Evolutionary conservation across 1,284 basidiomycete species (phyloP).

Genomic region (Moesziomyces parantarcticus): DNA sequence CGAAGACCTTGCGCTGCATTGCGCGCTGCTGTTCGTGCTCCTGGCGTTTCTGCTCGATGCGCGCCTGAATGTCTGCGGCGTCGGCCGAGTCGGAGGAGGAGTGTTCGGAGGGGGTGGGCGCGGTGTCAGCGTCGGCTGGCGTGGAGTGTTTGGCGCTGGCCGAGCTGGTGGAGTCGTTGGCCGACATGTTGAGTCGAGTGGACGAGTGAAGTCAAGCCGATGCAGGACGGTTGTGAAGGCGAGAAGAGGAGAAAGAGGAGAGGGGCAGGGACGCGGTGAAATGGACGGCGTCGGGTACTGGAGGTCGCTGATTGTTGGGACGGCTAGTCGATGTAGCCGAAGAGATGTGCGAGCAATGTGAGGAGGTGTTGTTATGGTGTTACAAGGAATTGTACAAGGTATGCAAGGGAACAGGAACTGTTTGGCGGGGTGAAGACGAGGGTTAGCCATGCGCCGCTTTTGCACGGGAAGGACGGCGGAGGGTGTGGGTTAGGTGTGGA

Average conservation of each 20-base stretch:
- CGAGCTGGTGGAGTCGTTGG: constrained; percentile 17
- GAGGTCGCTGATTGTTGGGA: not conserved
- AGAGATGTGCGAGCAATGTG: not conserved
- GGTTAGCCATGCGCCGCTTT: constrained; percentile 13
- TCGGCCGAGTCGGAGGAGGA: constrained; percentile 25
- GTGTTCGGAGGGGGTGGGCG: constrained; percentile 25
- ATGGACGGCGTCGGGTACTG: too few relatives aligned
- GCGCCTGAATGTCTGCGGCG: constrained; percentile 36
- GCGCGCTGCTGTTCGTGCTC: constrained; percentile 59
- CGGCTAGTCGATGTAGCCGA: too few relatives aligned
- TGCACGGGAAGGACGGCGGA: not conserved
- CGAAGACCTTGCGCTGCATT: constrained; percentile 54
- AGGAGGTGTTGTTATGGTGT: constrained; percentile 5
- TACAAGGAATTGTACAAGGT: constrained; percentile 46
- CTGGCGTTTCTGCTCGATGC: constrained; percentile 53
- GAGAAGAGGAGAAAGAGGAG: too few relatives aligned
- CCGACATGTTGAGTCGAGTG: constrained; percentile 14
- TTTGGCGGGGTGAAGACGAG: not conserved
- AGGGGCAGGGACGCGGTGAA: too few relatives aligned
- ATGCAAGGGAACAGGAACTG: constrained; percentile 44
- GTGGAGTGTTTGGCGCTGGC: constrained; percentile 4
- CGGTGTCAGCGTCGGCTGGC: constrained; percentile 30
- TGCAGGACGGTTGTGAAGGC: too few relatives aligned
- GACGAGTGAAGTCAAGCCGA: too few relatives aligned
- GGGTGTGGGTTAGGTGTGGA: not conserved